Base-by-base conservation (phyloP, 495 filamentous ascomycete species). In the Penicillium lividum region DNA sequence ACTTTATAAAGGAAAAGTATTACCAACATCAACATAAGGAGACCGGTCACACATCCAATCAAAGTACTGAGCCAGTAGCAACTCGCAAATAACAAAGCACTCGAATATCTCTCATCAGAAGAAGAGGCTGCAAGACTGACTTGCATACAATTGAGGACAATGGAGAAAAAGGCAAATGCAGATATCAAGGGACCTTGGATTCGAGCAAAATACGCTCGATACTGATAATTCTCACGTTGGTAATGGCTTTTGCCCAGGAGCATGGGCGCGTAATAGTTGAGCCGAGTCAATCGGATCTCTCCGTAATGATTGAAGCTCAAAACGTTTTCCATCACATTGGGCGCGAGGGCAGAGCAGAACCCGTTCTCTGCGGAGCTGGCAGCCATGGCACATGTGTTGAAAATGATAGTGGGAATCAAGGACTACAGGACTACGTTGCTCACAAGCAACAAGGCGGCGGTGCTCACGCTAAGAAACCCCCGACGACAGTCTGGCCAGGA, bases 81-180 rank as follows among this genome's bases (percentile, higher is more conserved):
- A 51, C 0, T 27, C n/a, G 49, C n/a, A 51, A 51, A 51, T 51
- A 51, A 51, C 28, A 51, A 34, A 15, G 49, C 18, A 36, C 49
- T 51, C 25, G 49, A 51, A 51, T 51, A 51, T 36, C 49, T 51
- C 49, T 51, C n/a, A 51, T 51, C 49, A 29, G 49, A 51, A 33
- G 27, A 6, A 18, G 49, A 51, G 49, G 30, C 49, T 51, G 49
- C 49, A 27, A 51, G 49, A 9, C 49, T 51, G 28, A 51, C 49
- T 27, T 51, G 28, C 28, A 51, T 51, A 51, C 28, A 51, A 22
- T 51, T 51, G 3, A 51, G 49, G 49, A 1, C 49, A 10, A 51
- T 51, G 34, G 49, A 51, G 49, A 51, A 51, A 51, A 51, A 51
- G 3, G 28, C 28, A 36, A 34, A 51, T 51, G 28, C 28, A 51